Conservation (phyloP, 2,329 filamentous ascomycete species). For the Paracoccidioides lutzii region DNA sequence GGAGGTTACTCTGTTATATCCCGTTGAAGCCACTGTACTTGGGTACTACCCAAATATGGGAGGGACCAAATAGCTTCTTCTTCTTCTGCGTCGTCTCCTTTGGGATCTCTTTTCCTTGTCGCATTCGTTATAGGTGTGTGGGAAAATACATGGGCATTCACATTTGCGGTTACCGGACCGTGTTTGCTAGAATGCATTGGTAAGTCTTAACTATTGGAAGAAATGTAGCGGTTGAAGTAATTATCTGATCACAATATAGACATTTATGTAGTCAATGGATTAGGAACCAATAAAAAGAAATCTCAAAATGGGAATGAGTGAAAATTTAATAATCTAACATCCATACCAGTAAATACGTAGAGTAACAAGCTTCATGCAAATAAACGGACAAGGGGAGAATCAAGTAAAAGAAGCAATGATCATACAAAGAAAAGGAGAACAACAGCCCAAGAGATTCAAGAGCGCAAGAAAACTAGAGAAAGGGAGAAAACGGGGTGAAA, state of each 20-base stretch:
- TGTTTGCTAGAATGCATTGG: constrained; percentile 32
- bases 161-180: constrained; percentile 37
- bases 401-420: neutral
- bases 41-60: constrained; percentile 41
- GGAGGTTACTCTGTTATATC: constrained; percentile 20
- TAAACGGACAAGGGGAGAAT: neutral
- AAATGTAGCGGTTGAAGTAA: too few relatives aligned
- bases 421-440: neutral
- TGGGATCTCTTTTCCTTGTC: constrained; percentile 37
- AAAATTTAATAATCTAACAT: neutral
- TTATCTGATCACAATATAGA: too few relatives aligned
- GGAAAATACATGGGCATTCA: constrained; percentile 42
- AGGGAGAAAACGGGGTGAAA: neutral
- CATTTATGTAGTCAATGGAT: too few relatives aligned
- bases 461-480: neutral
- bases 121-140: constrained; percentile 29
- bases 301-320: neutral
- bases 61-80: constrained; percentile 43
- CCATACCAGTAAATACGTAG: neutral
- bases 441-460: neutral
- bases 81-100: constrained; percentile 41
- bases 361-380: neutral
- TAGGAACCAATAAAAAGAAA: neutral
- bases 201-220: too few relatives aligned
- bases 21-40: constrained; percentile 38